A percentile compares a stretch with the other conserved stretches of the same genome.
phyloP scores from a whole-genome alignment of 2,329 filamentous ascomycete species.

The Aspergillus pseudoterreus region DNA sequence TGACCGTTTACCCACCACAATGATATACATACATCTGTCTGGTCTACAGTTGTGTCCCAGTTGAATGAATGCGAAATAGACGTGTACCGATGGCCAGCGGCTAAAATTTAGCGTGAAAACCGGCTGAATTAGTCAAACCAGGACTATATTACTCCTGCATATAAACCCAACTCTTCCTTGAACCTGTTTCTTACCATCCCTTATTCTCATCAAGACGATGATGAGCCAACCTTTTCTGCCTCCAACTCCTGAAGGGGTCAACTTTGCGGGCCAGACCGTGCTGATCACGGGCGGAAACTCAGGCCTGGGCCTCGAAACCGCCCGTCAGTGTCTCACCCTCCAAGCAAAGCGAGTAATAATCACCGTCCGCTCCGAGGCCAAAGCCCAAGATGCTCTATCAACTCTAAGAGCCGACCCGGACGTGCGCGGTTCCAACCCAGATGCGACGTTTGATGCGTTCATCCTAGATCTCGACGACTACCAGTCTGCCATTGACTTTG shows the following conservation, averaged over 20 bases:
- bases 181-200: background rate
- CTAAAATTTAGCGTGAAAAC: too few relatives aligned
- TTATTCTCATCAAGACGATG: background rate
- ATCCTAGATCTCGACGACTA: conserved; percentile 42
- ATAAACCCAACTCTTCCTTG: background rate
- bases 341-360: conserved; percentile 45
- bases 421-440: conserved; percentile 32
- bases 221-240: background rate
- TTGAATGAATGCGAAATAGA: too few relatives aligned
- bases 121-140: too few relatives aligned
- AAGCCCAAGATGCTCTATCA: conserved; percentile 6
- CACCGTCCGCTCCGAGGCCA: conserved; percentile 39
- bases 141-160: background rate
- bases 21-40: too few relatives aligned
- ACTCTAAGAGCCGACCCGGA: conserved; percentile 10
- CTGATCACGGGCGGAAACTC: conserved; percentile 49
- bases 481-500: conserved; percentile 12
- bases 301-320: conserved; percentile 46
- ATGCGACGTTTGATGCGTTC: conserved; percentile 45
- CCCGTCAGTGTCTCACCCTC: conserved; percentile 37
- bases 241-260: background rate
- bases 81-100: too few relatives aligned
- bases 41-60: too few relatives aligned
- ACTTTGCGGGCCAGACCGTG: conserved; percentile 29
- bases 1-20: too few relatives aligned